phyloP scores from a whole-genome alignment of 2,329 filamentous ascomycete genomes.

The Colletotrichum caudatum region DNA sequence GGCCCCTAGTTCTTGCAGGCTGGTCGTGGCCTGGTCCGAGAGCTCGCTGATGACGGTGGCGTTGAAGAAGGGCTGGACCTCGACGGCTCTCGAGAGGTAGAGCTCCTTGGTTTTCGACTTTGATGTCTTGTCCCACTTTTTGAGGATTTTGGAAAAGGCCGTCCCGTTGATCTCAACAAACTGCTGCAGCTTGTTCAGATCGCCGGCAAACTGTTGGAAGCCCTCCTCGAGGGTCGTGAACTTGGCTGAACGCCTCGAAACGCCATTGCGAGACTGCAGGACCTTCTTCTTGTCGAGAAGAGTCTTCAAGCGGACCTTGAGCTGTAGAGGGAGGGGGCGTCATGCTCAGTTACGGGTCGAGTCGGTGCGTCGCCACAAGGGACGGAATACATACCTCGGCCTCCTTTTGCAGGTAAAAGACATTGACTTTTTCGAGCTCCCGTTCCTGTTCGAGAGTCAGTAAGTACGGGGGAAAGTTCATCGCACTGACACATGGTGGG shows the following conservation, averaged over 20 bases:
- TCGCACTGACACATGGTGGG: constrained; percentile 37
- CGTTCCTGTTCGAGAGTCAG: constrained; percentile 78
- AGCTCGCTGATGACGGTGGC: constrained; percentile 95
- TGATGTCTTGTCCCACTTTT: constrained; percentile 99
- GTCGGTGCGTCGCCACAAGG: constrained; percentile 8
- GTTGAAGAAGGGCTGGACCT: constrained; percentile 98
- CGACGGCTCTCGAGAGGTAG: constrained; percentile 93
- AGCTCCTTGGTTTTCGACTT: constrained; percentile 99
- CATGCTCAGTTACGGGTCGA: constrained; percentile 12
- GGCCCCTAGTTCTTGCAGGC: constrained; percentile 90
- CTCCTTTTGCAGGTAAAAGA: constrained; percentile 97
- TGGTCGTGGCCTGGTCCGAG: constrained; percentile 97
- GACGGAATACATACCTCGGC: constrained; percentile 76
- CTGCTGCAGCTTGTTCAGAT: constrained; percentile 97
- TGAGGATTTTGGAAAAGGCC: constrained; percentile 97
- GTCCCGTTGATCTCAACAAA: constrained; percentile 99
- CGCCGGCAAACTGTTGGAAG: constrained; percentile 96
- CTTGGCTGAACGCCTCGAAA: constrained; percentile 89
- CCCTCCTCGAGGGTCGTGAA: constrained; percentile 97
- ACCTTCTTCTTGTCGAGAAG: constrained; percentile 95
- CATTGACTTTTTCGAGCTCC: constrained; percentile 98
- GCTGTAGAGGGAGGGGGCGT: constrained; percentile 62
- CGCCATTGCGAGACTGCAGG: constrained; percentile 78
- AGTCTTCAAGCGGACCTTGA: constrained; percentile 92
- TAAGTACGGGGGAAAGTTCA: constrained; percentile 49